A percentile compares a stretch with the other conserved stretches of the same genome.
Conservation (phyloP, 306 rosid species). For the Ormosia semicastrata region DNA sequence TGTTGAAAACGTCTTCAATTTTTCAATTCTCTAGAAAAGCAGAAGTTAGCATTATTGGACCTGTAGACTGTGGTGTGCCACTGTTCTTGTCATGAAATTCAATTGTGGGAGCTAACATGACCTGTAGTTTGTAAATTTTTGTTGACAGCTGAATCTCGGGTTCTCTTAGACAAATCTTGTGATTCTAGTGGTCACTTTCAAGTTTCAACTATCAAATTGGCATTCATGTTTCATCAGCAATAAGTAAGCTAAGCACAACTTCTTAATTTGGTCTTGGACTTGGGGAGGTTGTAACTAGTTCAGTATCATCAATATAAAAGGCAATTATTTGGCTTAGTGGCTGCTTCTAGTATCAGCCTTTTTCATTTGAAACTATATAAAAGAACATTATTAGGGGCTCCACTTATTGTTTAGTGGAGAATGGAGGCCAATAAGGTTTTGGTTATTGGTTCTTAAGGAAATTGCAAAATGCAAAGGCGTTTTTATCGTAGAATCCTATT, state of each 20-base stretch:
- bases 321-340: slow-evolving; percentile 40
- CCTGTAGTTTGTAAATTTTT: slow-evolving; percentile 1
- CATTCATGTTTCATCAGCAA: slow-evolving; percentile 16
- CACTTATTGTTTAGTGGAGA: slow-evolving; percentile 29
- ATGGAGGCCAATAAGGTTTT: slow-evolving; percentile 25
- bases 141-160: slow-evolving; percentile 8
- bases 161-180: not conserved
- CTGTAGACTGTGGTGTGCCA: slow-evolving; percentile 28
- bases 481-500: not conserved
- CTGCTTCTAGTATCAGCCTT: slow-evolving; percentile 27
- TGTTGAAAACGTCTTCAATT: slow-evolving; percentile 6
- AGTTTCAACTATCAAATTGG: slow-evolving; percentile 9
- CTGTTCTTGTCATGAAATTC: slow-evolving; percentile 25
- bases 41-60: slow-evolving; percentile 3
- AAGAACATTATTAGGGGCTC: slow-evolving; percentile 27
- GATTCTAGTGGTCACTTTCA: slow-evolving; percentile 17
- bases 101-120: slow-evolving; percentile 25
- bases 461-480: slow-evolving; percentile 5
- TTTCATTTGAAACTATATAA: not conserved
- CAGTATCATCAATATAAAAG: slow-evolving; percentile 26
- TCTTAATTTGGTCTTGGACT: not conserved
- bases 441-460: slow-evolving; percentile 17
- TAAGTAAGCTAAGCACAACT: slow-evolving; percentile 7
- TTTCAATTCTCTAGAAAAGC: slow-evolving; percentile 5
- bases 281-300: slow-evolving; percentile 50